Evolutionary conservation across 1,284 basidiomycete genomes (phyloP).

Genomic region (Tranzscheliella williamsii): DNA sequence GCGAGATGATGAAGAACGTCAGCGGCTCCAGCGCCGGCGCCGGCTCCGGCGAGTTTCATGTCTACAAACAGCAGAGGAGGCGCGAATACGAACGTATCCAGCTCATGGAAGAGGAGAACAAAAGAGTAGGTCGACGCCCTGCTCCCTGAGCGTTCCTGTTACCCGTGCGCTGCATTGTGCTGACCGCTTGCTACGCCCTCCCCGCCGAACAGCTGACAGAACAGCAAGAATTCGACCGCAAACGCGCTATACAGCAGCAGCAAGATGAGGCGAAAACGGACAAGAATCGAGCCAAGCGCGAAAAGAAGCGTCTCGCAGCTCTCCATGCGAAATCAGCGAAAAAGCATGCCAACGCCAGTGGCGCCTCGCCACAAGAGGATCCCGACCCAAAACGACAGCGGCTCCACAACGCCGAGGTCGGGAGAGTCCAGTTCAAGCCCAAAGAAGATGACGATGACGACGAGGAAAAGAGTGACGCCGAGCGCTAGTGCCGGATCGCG

Average conservation of each 20-base stretch:
- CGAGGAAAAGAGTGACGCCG: no score
- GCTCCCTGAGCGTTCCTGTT: not conserved
- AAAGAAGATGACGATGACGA: not conserved
- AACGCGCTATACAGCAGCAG: slow-evolving; percentile 15
- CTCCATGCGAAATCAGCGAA: slow-evolving; percentile 26
- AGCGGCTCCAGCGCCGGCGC: slow-evolving; percentile 58
- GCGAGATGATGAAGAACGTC: slow-evolving; percentile 76
- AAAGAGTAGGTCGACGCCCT: slow-evolving; percentile 71
- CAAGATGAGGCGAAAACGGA: slow-evolving; percentile 60
- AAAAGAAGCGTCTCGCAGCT: slow-evolving; percentile 49
- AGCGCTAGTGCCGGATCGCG: no score
- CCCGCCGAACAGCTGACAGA: slow-evolving; percentile 21
- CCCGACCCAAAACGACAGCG: not conserved
- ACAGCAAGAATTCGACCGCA: slow-evolving; percentile 39
- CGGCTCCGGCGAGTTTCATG: slow-evolving; percentile 68
- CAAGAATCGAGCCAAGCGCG: slow-evolving; percentile 55
- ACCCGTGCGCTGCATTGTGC: no score
- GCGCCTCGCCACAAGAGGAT: not conserved
- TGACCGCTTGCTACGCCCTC: not conserved
- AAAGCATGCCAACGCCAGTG: not conserved
- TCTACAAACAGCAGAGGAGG: slow-evolving; percentile 92
- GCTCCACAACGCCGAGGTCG: not conserved
- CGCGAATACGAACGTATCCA: slow-evolving; percentile 93
- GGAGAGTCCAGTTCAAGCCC: not conserved
- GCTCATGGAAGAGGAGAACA: slow-evolving; percentile 79